phyloP scores from a whole-genome alignment of 139 green algal species.

The Tetradesmus obliquus region DNA sequence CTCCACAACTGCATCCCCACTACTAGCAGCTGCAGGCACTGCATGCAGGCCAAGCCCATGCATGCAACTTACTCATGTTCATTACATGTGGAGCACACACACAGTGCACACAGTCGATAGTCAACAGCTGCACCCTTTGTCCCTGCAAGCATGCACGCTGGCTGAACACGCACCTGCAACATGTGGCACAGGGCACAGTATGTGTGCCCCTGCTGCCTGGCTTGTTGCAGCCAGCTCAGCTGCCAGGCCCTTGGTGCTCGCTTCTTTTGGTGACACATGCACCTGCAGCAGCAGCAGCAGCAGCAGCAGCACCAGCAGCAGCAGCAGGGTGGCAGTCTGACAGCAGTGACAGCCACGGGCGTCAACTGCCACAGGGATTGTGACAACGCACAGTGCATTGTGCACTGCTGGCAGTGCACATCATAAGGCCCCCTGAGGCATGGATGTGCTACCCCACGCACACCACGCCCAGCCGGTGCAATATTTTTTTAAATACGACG shows the following conservation, averaged over 20 bases:
- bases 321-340: too few relatives aligned
- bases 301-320: not conserved
- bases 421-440: too few relatives aligned
- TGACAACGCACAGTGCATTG: too few relatives aligned
- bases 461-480: too few relatives aligned
- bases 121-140: not conserved
- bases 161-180: slow-evolving; percentile 61
- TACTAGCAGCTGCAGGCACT: not conserved
- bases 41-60: not conserved
- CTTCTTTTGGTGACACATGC: slow-evolving; percentile 60
- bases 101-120: not conserved
- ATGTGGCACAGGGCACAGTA: slow-evolving; percentile 80
- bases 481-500: too few relatives aligned
- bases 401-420: too few relatives aligned
- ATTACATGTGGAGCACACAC: not conserved
- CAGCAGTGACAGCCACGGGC: too few relatives aligned
- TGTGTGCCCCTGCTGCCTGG: slow-evolving; percentile 49
- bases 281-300: slow-evolving; percentile 37
- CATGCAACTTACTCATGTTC: not conserved
- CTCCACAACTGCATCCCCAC: too few relatives aligned
- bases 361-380: too few relatives aligned
- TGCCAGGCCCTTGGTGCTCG: slow-evolving; percentile 79
- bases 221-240: slow-evolving; percentile 60
- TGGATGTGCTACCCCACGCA: too few relatives aligned
- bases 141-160: not conserved